Conservation (phyloP, 257 asterid genomes). For the Nyctanthes arbortristis region DNA sequence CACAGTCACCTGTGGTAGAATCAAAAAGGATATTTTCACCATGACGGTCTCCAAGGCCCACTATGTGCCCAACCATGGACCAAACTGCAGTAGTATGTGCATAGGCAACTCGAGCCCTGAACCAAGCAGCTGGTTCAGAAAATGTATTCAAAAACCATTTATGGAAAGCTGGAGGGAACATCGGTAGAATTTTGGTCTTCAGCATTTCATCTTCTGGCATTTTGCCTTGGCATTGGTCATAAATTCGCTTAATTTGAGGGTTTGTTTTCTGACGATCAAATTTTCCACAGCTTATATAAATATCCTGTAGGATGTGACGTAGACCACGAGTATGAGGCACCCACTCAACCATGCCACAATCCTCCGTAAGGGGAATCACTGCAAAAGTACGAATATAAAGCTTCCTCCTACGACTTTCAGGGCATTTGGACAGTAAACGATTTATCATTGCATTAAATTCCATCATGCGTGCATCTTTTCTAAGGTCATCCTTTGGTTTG, state of each 20-base stretch:
- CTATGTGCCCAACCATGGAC: conserved; percentile 99
- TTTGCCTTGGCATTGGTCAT: conserved; percentile 86
- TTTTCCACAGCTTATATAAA: conserved; percentile 83
- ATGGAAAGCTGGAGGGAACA: conserved; percentile 95
- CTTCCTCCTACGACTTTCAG: conserved; percentile 97
- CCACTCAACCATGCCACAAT: conserved; percentile 99
- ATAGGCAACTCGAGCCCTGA: conserved; percentile 91
- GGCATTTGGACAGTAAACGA: conserved; percentile 74
- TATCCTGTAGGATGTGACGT: conserved; percentile 90
- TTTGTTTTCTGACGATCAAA: conserved; percentile 93
- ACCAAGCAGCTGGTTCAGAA: conserved; percentile 99
- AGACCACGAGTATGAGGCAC: conserved; percentile 97
- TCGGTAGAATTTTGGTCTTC: conserved; percentile 80
- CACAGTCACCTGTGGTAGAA: conserved; percentile 97
- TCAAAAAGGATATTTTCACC: conserved; percentile 98
- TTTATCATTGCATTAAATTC: conserved; percentile 97
- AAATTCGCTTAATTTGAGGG: conserved; percentile 86
- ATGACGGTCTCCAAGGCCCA: conserved; percentile 98
- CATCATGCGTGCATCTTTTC: conserved; percentile 99
- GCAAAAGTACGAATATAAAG: conserved; percentile 96
- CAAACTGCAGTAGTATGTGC: conserved; percentile 98
- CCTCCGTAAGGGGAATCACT: conserved; percentile 92
- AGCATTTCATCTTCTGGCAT: conserved; percentile 83
- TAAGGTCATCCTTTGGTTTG: conserved; percentile 97
- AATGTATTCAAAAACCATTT: conserved; percentile 94